These are phyloP conservation scores for Lathyrus oleraceus DNA, from an alignment of 306 rosid species.

Conservation along the genomic window DNA sequence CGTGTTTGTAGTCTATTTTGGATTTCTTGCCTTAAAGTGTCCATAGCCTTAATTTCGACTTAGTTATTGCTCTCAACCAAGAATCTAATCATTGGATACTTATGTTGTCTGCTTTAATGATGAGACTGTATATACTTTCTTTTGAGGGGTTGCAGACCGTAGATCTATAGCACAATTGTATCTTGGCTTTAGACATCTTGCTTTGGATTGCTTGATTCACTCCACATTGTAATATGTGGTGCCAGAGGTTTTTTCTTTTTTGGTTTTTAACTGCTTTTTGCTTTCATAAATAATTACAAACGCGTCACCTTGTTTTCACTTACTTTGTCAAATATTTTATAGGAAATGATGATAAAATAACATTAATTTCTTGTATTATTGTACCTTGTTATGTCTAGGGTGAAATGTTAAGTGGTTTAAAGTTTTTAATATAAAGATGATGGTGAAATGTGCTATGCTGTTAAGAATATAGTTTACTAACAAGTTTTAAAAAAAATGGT, in stretches of 20 bases:
- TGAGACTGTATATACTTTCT: constrained; percentile 14
- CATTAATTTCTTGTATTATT: neutral
- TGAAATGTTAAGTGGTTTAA: neutral
- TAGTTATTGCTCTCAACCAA: constrained; percentile 12
- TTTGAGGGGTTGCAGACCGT: constrained; percentile 21
- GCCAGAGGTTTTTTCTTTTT: neutral
- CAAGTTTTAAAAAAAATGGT: neutral
- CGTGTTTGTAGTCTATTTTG: neutral
- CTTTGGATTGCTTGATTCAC: constrained; percentile 31
- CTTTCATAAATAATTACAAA: constrained; percentile 4
- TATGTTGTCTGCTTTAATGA: constrained; percentile 5
- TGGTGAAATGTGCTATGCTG: neutral
- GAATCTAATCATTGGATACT: constrained; percentile 11
- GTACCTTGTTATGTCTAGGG: neutral
- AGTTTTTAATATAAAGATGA: neutral
- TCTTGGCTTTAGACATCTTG: constrained; percentile 9
- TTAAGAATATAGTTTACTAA: neutral
- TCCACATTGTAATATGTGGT: neutral
- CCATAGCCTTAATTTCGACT: constrained; percentile 14
- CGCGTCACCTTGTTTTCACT: neutral
- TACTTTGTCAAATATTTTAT: neutral
- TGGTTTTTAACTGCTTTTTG: neutral
- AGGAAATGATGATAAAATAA: neutral
- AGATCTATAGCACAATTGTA: constrained; percentile 6
- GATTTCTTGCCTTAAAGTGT: neutral